Evolutionary conservation across 768 basidiomycete genomes (phyloP).

Genomic region (Daedalea quercina): DNA sequence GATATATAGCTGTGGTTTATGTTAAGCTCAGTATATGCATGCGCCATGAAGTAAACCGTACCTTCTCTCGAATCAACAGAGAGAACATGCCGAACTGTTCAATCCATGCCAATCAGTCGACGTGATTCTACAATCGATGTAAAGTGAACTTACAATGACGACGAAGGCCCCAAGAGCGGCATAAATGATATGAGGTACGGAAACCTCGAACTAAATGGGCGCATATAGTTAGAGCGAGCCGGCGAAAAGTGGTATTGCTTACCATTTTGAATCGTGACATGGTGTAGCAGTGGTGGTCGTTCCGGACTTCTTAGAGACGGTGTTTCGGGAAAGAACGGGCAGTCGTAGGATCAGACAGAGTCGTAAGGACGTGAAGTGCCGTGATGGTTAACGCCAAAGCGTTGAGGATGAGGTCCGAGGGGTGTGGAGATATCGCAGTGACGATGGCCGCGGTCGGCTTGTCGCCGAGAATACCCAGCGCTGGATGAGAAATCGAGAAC

Average conservation of each 20-base stretch:
- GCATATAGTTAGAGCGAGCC: neutral
- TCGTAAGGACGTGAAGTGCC: constrained; percentile 1
- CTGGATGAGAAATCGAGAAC: neutral
- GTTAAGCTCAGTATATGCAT: neutral
- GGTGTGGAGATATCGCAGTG: neutral
- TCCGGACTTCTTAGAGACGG: neutral
- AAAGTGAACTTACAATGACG: constrained; percentile 47
- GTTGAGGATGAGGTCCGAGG: constrained; percentile 3
- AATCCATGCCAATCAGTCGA: constrained; percentile 3
- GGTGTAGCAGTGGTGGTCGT: neutral
- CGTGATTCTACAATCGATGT: neutral
- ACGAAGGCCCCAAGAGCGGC: constrained; percentile 78
- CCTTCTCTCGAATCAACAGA: constrained; percentile 82
- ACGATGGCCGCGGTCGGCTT: neutral
- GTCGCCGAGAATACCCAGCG: neutral
- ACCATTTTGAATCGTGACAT: constrained; percentile 3
- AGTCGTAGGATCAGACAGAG: neutral
- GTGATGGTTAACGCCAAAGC: neutral
- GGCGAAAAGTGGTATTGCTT: neutral
- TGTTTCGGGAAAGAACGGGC: neutral
- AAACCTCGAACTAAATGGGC: constrained; percentile 44
- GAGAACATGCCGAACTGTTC: constrained; percentile 94
- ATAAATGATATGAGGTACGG: constrained; percentile 70
- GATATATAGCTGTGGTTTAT: constrained; percentile 60
- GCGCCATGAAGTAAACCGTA: constrained; percentile 14